Evolutionary conservation across 2,329 filamentous ascomycete genomes (phyloP), one percentile per base, ranked within the genome.

Genomic region (Exophiala bonariae): DNA sequence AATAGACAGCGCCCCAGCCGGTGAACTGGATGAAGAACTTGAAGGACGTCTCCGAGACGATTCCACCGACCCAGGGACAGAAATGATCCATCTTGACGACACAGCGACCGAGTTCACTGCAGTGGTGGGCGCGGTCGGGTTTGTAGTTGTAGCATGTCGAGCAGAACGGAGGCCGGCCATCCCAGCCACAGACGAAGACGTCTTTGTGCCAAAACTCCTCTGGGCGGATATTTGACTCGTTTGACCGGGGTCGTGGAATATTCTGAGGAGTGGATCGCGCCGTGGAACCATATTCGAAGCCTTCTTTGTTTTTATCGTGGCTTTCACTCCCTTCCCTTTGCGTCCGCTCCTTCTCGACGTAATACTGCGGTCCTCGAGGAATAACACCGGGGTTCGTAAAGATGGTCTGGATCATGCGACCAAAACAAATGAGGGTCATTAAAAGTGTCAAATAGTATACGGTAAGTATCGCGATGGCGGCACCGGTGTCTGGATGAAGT

Each of bases 21-120:
- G 83, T 82, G 62, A 96, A 96, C 57, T 96, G 93, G 9, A 90
- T 73, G 62, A 99, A 97, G 68, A 89, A 96, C 61, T 96, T 96
- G 72, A 92, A 91, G 2, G 85, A 75, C 1, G 82, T 90, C 65
- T 96, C 91, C 0, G 83, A 86, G 8, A 99, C 84, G 56, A 96
- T 87, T 17, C 92, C 93, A 3, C 92, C 92, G n/a, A 95, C 91
- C 82, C 83, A 97, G 0, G 92, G 93, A 62, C 93, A 99, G 61
- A 91, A 93, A 63, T 97, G 92, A 55, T 97, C 92, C 86, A 96
- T 93, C 61, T 93, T 93, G 32, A 79, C 73, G 17, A 95, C 86
- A 62, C 92, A 97, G 34, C 89, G 79, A 40, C 82, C 82, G 10
- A 93, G 73, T 63, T 95, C 88, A 42, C 84, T 84, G 61, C 87